A percentile compares a stretch with the other conserved stretches of the same genome.
These are phyloP conservation scores for Annona cherimola DNA, from an alignment of 164 flowering plant species.

Conservation along the genomic window DNA sequence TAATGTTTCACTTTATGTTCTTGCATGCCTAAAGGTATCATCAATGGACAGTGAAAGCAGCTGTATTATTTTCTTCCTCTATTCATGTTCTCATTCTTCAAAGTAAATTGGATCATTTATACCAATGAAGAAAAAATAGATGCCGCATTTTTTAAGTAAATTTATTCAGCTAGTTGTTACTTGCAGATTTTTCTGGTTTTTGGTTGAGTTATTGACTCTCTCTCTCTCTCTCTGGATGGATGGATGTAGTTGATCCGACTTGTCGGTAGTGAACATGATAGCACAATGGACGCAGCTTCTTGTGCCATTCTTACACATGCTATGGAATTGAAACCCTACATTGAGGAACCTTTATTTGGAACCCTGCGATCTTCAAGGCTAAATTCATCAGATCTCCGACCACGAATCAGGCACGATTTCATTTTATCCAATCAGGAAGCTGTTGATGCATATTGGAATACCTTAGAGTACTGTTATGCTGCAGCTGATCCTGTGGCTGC, in stretches of 20 bases:
- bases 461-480: conserved; percentile 83
- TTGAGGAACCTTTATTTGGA: conserved; percentile 73
- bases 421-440: conserved; percentile 53
- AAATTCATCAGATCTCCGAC: conserved; percentile 58
- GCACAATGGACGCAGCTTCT: conserved; percentile 24
- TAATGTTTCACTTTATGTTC: not conserved
- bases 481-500: conserved; percentile 72
- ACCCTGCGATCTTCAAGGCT: conserved; percentile 27
- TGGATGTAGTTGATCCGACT: conserved; percentile 62
- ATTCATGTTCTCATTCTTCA: not conserved
- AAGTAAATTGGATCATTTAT: not conserved
- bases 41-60: no score
- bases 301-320: conserved; percentile 56
- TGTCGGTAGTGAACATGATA: conserved; percentile 33
- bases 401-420: conserved; percentile 80
- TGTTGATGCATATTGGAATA: conserved; percentile 87
- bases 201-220: not conserved
- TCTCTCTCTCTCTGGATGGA: not conserved
- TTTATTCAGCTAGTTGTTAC: not conserved
- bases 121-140: not conserved
- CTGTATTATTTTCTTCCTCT: not conserved
- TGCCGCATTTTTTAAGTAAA: not conserved
- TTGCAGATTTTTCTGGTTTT: not conserved
- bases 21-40: no score
- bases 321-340: conserved; percentile 87